Evolutionary conservation across 257 asterid genomes (phyloP), one percentile per base, ranked within the genome.

Genomic region (Nicotiana benthamiana): DNA sequence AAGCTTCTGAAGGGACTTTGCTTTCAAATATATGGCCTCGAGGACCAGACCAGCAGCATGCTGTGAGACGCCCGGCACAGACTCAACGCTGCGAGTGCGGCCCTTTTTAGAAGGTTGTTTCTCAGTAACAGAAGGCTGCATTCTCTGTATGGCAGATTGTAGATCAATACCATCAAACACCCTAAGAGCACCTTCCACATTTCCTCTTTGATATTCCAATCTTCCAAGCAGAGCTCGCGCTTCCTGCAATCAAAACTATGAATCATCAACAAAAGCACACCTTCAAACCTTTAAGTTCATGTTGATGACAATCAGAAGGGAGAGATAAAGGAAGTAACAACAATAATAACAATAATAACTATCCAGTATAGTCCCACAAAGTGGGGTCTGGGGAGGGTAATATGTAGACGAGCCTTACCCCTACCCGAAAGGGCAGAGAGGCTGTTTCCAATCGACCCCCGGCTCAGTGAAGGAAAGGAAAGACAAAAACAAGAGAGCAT

Each of bases 161-260:
- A 96, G 97, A 88, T 96, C 99, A 80, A 96, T 96, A 59, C 97
- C 99, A 81, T 96, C 97, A 79, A 96, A 96, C 74, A 96, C 98
- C 77, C 96, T 92, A 77, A 96, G 90, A 78, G 99, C 99, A 87
- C 97, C 90, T 86, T 94, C 99, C 79, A 94, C 90, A 88, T 96
- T 96, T 80, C 99, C 98, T 81, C 98, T 92, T 86, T 96, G 99
- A 85, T 96, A 96, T 86, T 96, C 99, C 78, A 96, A 87, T 88
- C 92, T 96, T 81, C 98, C 99, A 80, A 94, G 97, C 86, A 96
- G 97, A 83, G 98, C 97, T 87, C 97, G 91, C 64, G 98, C 99
- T 91, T 96, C 98, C 99, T 96, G 93, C 83, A 87, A 86, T 81
- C 83, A 68, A 83, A 68, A 89, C 26, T 82, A 81, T 61, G 64